Base-by-base conservation (phyloP, 768 basidiomycete species). In the Pisolithus albus region DNA sequence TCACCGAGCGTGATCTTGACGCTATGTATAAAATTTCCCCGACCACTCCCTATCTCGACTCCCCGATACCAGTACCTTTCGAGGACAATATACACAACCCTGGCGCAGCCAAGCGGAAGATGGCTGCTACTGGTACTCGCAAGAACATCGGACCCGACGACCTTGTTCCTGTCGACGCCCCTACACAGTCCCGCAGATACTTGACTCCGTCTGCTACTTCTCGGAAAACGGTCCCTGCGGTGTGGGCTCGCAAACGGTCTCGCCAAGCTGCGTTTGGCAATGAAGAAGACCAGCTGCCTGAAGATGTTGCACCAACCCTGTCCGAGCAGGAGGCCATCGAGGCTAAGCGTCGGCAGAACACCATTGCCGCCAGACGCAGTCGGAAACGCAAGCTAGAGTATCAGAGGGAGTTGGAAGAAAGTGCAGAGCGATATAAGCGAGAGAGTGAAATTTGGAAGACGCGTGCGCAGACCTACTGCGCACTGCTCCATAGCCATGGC, bases 321-420 rank as follows among this genome's bases (percentile, higher is more conserved):
- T 75, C 77, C 1, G 81, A 81, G 59, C 71, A 81, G 59, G 80
- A 85, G 62, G 83, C 83, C 57, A 87, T 88, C 56, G 84, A 82
- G 59, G 78, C 77, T 40, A 92, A 92, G 73, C 80, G 92, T 28
- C 76, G 83, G 8, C 82, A 84, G 69, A 95, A 95, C 59, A 92
- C 92, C 2, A 68, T 92, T 5, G 91, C 92, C 0, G 92, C 92
- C 7, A 80, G 92, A 2, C 79, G 86, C 28, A 86, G 83, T 61
- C 77, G 92, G 18, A 79, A 79, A 72, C 77, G 87, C 52, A 92
- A 89, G 73, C 66, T 83, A 38, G 77, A 80, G 62, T 80, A 91
- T 56, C 77, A 84, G 57, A 74, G 79, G 49, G 75, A 79, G 51
- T 71, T 93, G 46, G 83, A 90, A 70, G 72, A 78, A 19, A 70